A percentile compares a stretch with the other conserved stretches of the same genome.
phyloP scores from a whole-genome alignment of 768 basidiomycete species.

The Clavaria fumosa region DNA sequence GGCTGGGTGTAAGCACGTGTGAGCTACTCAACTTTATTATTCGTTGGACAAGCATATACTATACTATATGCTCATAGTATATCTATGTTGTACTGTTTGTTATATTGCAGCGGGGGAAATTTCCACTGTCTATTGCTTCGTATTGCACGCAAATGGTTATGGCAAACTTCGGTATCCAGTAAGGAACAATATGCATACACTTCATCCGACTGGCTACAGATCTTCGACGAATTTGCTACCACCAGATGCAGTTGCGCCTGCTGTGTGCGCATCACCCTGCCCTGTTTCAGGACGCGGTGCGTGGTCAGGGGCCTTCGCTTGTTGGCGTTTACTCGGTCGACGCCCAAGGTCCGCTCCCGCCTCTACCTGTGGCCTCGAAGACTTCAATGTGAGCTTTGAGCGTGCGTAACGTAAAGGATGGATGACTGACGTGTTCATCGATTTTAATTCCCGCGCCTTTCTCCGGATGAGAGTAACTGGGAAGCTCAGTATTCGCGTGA shows the following conservation, averaged over 20 bases:
- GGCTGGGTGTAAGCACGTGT: too few species aligned
- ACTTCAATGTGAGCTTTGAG: not conserved
- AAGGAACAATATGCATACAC: not conserved
- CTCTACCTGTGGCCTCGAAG: conserved; percentile 16
- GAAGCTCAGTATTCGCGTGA: conserved; percentile 42
- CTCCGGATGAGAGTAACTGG: conserved; percentile 41
- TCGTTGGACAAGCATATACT: too few species aligned
- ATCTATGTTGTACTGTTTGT: too few species aligned
- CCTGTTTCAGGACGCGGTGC: conserved; percentile 12
- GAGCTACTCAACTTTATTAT: too few species aligned
- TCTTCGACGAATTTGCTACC: conserved; percentile 20
- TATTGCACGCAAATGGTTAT: too few species aligned
- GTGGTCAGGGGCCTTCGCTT: conserved; percentile 62
- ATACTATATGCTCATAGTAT: too few species aligned
- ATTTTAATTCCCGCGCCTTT: conserved; percentile 27
- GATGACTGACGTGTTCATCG: conserved; percentile 39
- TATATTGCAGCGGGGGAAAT: too few species aligned
- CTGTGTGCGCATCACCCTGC: conserved; percentile 5
- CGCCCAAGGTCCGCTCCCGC: conserved; percentile 21
- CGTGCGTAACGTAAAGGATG: conserved; percentile 20
- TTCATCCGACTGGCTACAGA: conserved; percentile 2
- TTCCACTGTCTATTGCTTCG: too few species aligned
- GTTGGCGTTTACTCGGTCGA: conserved; percentile 41
- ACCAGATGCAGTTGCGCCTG: conserved; percentile 18
- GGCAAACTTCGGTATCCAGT: too few species aligned